Percentiles rank a stretch among this genome's conserved stretches.
Conservation (phyloP, 306 rosid genomes). For the Pterocarpus macrocarpus region DNA sequence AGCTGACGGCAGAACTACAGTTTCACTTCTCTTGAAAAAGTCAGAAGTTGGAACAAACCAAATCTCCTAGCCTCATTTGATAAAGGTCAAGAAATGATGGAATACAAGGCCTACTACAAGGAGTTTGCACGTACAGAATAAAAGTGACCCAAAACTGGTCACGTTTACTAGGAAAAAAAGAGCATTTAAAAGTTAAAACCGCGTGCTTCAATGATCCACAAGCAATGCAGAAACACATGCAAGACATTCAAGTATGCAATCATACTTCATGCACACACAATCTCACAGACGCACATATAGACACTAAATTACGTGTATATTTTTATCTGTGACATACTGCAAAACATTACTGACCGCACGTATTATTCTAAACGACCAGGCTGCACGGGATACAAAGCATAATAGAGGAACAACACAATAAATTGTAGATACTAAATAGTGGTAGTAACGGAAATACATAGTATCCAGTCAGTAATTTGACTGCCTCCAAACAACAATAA, state of each 20-base stretch:
- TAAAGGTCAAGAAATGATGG: conserved; percentile 1
- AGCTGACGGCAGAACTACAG: neutral
- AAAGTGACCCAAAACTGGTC: neutral
- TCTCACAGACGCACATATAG: conserved; percentile 2
- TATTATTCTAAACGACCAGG: conserved; percentile 47
- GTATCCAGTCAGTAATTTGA: neutral
- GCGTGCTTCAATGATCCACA: conserved; percentile 14
- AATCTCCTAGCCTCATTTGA: neutral
- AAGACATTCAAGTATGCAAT: neutral
- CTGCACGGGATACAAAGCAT: conserved; percentile 36
- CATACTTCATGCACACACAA: conserved; percentile 23
- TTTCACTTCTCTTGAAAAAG: neutral
- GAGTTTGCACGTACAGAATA: no score
- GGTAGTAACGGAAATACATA: neutral
- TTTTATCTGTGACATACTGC: conserved; percentile 35
- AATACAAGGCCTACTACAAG: neutral
- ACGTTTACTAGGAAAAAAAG: neutral
- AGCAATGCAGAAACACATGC: conserved; percentile 16
- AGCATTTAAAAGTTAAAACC: neutral
- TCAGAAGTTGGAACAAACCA: conserved; percentile 16
- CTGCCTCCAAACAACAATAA: neutral
- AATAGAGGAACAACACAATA: conserved; percentile 11
- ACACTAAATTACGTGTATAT: conserved; percentile 45
- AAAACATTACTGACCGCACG: conserved; percentile 44
- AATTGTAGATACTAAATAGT: conserved; percentile 3